Evolutionary conservation across 805 yeast species (phyloP).

Genomic region (Crinitomyces ghanaensis): DNA sequence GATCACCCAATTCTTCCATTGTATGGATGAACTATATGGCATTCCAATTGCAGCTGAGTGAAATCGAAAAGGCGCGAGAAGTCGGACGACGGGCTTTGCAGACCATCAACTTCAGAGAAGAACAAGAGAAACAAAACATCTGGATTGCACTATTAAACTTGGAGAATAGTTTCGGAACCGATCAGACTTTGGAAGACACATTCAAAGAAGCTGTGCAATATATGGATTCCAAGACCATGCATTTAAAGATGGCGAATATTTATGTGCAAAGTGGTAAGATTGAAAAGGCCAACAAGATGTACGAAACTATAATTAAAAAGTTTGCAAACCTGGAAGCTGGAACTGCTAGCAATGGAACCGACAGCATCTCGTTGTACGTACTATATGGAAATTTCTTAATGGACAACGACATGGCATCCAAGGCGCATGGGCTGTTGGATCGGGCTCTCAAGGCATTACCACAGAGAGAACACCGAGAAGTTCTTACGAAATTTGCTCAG

Average conservation of each 20-base stretch:
- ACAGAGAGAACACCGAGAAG: conserved; percentile 45
- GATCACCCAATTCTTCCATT: conserved; percentile 87
- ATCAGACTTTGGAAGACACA: conserved; percentile 65
- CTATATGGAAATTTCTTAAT: conserved; percentile 67
- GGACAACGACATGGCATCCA: conserved; percentile 36
- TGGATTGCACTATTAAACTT: conserved; percentile 93
- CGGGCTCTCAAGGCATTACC: conserved; percentile 62
- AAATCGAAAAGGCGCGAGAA: conserved; percentile 87
- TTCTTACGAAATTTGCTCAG: conserved; percentile 80
- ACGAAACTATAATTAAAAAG: conserved; percentile 58
- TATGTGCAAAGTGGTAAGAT: conserved; percentile 52
- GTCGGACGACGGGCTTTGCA: conserved; percentile 86
- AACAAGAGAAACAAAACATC: conserved; percentile 81
- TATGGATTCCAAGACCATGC: conserved; percentile 81
- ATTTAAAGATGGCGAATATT: conserved; percentile 66
- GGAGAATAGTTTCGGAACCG: conserved; percentile 87
- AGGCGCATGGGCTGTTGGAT: conserved; percentile 61
- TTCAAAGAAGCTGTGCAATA: conserved; percentile 81
- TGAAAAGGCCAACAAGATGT: conserved; percentile 59
- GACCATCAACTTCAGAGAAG: conserved; percentile 82
- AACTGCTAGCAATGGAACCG: too few species aligned
- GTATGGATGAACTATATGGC: conserved; percentile 99
- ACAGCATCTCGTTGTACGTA: conserved; percentile 64
- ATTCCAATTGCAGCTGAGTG: conserved; percentile 89
- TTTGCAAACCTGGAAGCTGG: too few species aligned